Evolutionary conservation across 2,329 filamentous ascomycete species (phyloP).

Genomic region (Dactylellina drechsleri): DNA sequence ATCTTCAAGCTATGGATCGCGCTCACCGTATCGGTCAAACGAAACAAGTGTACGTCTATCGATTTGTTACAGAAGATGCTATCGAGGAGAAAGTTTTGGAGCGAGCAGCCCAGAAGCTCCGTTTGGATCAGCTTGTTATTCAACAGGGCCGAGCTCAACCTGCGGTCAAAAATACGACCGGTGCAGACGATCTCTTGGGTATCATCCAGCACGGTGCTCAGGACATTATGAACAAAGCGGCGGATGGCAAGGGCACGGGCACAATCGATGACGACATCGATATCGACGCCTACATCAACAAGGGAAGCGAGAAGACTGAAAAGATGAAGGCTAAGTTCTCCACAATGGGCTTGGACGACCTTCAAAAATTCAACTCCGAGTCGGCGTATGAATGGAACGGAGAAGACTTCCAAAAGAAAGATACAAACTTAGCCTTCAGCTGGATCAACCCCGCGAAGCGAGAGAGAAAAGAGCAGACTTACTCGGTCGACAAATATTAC

Average conservation of each 20-base stretch:
- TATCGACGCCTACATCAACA: conserved; percentile 85
- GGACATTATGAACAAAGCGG: conserved; percentile 82
- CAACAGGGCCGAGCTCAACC: conserved; percentile 95
- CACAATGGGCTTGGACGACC: conserved; percentile 92
- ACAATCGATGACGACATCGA: conserved; percentile 82
- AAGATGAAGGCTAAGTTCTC: conserved; percentile 93
- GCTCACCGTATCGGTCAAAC: conserved; percentile 98
- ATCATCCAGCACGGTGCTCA: conserved; percentile 99
- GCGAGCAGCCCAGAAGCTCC: conserved; percentile 93
- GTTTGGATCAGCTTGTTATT: conserved; percentile 95
- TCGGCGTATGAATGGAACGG: conserved; percentile 99
- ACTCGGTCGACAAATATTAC: conserved; percentile 99
- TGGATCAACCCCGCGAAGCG: conserved; percentile 99
- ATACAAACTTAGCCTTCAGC: conserved; percentile 89
- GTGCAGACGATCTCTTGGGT: conserved; percentile 89
- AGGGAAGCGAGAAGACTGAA: conserved; percentile 88
- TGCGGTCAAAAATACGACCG: conserved; percentile 81
- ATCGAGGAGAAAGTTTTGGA: conserved; percentile 99
- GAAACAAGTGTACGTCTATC: conserved; percentile 95
- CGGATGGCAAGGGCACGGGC: conserved; percentile 65
- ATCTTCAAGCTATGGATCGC: conserved; percentile 98
- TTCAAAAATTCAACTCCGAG: conserved; percentile 97
- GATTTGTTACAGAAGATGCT: conserved; percentile 96
- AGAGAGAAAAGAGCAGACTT: conserved; percentile 96
- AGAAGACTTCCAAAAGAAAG: conserved; percentile 89